Evolutionary conservation across 2,329 filamentous ascomycete genomes (phyloP), one percentile per base, ranked within the genome.

Genomic region (Fonsecaea multimorphosa): DNA sequence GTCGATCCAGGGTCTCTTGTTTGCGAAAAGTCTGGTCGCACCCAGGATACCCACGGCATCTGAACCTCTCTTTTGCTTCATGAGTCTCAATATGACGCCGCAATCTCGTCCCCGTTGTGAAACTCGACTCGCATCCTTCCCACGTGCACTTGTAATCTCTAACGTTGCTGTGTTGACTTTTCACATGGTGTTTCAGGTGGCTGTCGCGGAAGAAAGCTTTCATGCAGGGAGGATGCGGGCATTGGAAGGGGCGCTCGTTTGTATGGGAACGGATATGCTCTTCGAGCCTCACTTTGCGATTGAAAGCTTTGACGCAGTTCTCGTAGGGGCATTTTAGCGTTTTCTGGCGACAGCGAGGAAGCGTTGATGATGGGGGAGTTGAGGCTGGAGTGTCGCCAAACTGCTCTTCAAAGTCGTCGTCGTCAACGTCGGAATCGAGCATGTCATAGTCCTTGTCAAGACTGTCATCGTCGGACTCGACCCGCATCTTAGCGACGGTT

Each of bases 201-300:
- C 94, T 94, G 70, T 92, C 87, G 68, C 95, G 91, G 14, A 92
- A 86, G 76, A 96, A 98, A 49, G 89, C 86, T 80, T 97, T 97
- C 73, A 87, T 86, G 75, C 94, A 98, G 49, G 79, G 88, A 5
- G 84, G 79, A 68, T 89, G 85, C 1, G 83, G 81, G 74, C 94
- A 98, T 44, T 84, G 83, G 77, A 91, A 96, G 0, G 92, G 88
- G 0, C 93, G 87, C 72, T 94, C 91, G 71, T 94, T 92, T 60
- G 87, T 94, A 77, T 98, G 94, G 0, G 91, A 93, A 69, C 92
- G 86, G 27, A 94, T 79, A 74, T 98, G 94, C 65, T 91, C 88
- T 66, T 89, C 84, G 3, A 97, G 84, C 31, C 92, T 87, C 36
- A 90, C 90, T 0, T 92, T 93, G 2, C 94, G 89, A 76, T 96